Percentiles rank a stretch among this genome's conserved stretches.
Evolutionary conservation across 192 early-diverging fungal genomes (phyloP).

Genomic region (Rhizoclosmatium globosum): DNA sequence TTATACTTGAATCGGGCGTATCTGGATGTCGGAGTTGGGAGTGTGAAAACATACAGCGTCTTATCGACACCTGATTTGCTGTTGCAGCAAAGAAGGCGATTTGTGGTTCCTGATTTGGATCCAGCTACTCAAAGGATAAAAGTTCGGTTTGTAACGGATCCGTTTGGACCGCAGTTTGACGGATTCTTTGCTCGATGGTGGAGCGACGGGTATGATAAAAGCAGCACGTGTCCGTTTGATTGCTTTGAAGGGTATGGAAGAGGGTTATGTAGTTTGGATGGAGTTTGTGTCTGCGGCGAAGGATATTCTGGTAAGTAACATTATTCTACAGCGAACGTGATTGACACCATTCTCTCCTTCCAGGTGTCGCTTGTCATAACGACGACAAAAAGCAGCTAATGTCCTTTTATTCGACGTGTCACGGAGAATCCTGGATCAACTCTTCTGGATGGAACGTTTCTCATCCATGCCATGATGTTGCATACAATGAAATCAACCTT

Average conservation of each 20-base stretch:
- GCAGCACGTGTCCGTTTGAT: background rate
- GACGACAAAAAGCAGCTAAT: background rate
- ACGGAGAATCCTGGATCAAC: slow-evolving; percentile 7
- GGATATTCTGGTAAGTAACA: slow-evolving; percentile 15
- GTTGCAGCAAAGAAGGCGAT: background rate
- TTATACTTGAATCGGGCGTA: background rate
- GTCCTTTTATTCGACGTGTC: slow-evolving; percentile 6
- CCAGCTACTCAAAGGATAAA: slow-evolving; percentile 5
- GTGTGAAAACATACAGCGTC: background rate
- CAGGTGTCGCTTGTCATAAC: slow-evolving; percentile 30
- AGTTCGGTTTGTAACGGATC: slow-evolving; percentile 17
- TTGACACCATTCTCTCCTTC: background rate
- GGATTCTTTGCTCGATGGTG: slow-evolving; percentile 18
- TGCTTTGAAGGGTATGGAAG: slow-evolving; percentile 14
- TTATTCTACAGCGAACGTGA: background rate
- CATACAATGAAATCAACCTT: background rate
- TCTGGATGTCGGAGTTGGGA: background rate
- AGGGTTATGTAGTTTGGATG: slow-evolving; percentile 15
- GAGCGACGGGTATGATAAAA: background rate
- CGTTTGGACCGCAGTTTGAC: slow-evolving; percentile 30
- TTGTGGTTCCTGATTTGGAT: background rate
- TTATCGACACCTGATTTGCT: background rate
- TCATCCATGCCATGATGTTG: background rate
- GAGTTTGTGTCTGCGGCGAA: slow-evolving; percentile 21
- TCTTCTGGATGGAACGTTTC: background rate